phyloP scores from a whole-genome alignment of 352 stramenopile species.

The Phytopythium cucurbitacearum region DNA sequence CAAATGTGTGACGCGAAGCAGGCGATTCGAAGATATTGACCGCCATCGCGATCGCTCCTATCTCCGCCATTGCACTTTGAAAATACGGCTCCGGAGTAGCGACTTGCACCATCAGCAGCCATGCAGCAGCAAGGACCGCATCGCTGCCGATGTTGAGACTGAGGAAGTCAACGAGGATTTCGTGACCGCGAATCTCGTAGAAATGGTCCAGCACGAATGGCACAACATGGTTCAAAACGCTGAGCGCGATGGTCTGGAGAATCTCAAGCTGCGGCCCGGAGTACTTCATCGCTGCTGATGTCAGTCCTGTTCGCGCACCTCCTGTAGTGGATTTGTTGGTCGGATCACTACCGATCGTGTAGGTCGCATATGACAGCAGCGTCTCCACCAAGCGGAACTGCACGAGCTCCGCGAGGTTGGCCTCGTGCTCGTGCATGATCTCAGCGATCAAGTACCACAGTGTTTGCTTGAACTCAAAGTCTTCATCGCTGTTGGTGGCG shows the following conservation, averaged over 20 bases:
- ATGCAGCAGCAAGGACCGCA: slow-evolving; percentile 35
- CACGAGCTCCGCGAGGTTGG: slow-evolving; percentile 49
- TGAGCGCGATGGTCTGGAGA: slow-evolving; percentile 53
- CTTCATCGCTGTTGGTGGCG: slow-evolving; percentile 60
- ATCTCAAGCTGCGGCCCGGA: slow-evolving; percentile 40
- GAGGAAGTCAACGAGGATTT: slow-evolving; percentile 45
- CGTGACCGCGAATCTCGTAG: slow-evolving; percentile 48
- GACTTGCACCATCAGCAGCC: slow-evolving; percentile 54
- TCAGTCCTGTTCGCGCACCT: background rate
- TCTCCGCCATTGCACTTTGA: slow-evolving; percentile 43
- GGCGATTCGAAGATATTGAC: slow-evolving; percentile 45
- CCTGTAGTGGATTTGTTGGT: background rate
- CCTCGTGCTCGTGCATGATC: slow-evolving; percentile 40
- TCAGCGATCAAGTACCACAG: slow-evolving; percentile 62
- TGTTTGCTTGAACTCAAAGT: slow-evolving; percentile 84
- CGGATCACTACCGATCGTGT: slow-evolving; percentile 1
- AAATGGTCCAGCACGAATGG: slow-evolving; percentile 53
- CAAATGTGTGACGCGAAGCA: slow-evolving; percentile 47
- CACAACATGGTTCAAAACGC: slow-evolving; percentile 49
- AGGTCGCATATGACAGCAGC: slow-evolving; percentile 50
- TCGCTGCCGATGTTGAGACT: slow-evolving; percentile 27
- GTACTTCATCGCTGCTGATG: slow-evolving; percentile 28
- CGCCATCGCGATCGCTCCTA: slow-evolving; percentile 44
- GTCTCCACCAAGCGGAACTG: slow-evolving; percentile 71
- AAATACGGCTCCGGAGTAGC: slow-evolving; percentile 18